Percentiles rank a stretch among this genome's conserved stretches.
These are phyloP conservation scores for Yamadazyma nakazawae DNA, from an alignment of 805 yeast species.

Conservation along the genomic window DNA sequence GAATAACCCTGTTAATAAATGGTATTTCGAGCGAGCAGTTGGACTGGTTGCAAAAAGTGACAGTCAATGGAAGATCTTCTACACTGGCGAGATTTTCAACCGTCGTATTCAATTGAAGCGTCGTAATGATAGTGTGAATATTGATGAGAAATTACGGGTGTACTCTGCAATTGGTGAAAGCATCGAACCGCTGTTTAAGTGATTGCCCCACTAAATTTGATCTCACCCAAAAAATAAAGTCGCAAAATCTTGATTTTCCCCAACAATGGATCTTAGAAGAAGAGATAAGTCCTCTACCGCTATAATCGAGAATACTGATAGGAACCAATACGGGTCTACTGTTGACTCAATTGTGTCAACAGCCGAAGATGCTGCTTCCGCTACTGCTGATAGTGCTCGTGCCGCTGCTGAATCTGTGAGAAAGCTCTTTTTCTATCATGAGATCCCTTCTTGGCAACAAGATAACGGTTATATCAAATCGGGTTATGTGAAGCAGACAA, in stretches of 20 bases:
- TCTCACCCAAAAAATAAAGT: neutral
- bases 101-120: constrained; percentile 27
- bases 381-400: neutral
- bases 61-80: constrained; percentile 41
- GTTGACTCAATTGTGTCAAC: neutral
- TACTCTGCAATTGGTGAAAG: constrained; percentile 52
- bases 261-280: neutral
- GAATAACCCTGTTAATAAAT: constrained; percentile 88
- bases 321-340: neutral
- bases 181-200: constrained; percentile 55
- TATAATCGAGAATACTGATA: too few relatives aligned
- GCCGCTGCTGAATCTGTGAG: neutral
- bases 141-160: constrained; percentile 36
- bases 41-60: constrained; percentile 51
- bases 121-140: constrained; percentile 10
- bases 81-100: constrained; percentile 39
- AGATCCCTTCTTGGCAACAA: constrained; percentile 68
- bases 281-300: neutral
- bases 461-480: constrained; percentile 65
- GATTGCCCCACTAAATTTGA: neutral
- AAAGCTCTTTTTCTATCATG: constrained; percentile 37
- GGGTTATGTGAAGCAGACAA: constrained; percentile 62
- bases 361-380: neutral
- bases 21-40: constrained; percentile 91
- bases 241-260: neutral